Percentiles rank a stretch among this genome's conserved stretches.
Conservation (phyloP, 2,329 filamentous ascomycete species). For the Nothomitra cinnamomea region DNA sequence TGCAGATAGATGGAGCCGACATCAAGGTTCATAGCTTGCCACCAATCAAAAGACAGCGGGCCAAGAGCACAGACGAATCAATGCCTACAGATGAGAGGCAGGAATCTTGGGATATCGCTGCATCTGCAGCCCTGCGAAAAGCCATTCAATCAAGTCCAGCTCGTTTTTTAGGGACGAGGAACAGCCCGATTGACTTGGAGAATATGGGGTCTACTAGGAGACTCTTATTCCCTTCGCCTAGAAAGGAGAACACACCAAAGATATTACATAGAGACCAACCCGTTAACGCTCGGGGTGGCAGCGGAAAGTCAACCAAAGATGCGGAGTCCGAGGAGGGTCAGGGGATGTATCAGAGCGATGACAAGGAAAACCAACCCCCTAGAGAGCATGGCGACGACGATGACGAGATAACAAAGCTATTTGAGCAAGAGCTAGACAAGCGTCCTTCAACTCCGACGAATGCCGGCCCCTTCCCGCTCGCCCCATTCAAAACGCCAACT, state of each 20-base stretch:
- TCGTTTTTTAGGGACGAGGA: conserved; percentile 29
- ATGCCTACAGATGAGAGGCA: conserved; percentile 15
- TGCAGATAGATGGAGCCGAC: conserved; percentile 18
- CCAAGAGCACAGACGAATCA: conserved; percentile 26
- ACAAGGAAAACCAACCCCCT: conserved; percentile 41
- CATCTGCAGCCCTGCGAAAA: conserved; percentile 30
- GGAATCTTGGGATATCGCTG: conserved; percentile 20
- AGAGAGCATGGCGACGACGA: conserved; percentile 18
- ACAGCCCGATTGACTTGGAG: conserved; percentile 31
- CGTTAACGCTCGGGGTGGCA: conserved; percentile 10
- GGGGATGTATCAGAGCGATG: conserved; percentile 18
- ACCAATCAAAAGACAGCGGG: conserved; percentile 25
- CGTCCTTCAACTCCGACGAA: conserved; percentile 1
- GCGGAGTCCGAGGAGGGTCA: conserved; percentile 2
- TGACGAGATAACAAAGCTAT: conserved; percentile 29
- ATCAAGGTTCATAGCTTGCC: conserved; percentile 16
- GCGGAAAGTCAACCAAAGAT: conserved; percentile 13
- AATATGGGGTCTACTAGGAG: conserved; percentile 37
- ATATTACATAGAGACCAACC: conserved; percentile 15
- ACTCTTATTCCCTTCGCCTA: conserved; percentile 25
- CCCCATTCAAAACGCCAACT: conserved; percentile 5
- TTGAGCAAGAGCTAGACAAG: conserved; percentile 1
- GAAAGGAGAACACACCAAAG: conserved; percentile 21
- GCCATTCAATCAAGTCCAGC: conserved; percentile 46
- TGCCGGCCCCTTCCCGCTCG: not conserved